Base-by-base conservation (phyloP, 305 asterid genomes). In the Andrographis paniculata region DNA sequence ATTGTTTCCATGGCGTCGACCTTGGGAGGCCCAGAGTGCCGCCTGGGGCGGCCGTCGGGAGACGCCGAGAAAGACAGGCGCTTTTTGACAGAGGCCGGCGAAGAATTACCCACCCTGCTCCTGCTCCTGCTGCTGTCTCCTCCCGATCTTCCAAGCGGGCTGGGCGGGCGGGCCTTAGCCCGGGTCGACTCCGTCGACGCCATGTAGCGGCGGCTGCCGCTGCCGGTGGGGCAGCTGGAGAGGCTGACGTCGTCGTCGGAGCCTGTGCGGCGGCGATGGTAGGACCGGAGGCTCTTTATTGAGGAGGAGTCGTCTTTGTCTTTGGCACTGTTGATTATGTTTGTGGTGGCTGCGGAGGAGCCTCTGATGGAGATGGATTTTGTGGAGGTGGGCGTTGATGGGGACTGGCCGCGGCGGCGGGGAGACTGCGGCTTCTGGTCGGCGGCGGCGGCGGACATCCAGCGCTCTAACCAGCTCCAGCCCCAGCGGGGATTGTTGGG, bases 391-490 rank as follows among this genome's bases (percentile, higher is more conserved):
- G 38, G 38, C 2, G 38, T 1, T 33, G 38, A 33, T 2, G 38
- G 38, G 14, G 38, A 33, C 12, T 33, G 38, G 0, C 38, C 3
- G 14, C 2, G 38, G 38, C n/a, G 2, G 38, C 14, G 14, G 14
- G 38, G 38, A n/a, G 38, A 6, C 12, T 33, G 38, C 13, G 2
- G n/a, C 2, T 33, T n/a, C 12, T 33, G 8, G 38, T 33, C 38
- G 38, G 11, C 13, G 1, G n/a, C 12, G 38, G n/a, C n/a, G 38
- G 14, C 12, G 14, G 92, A 94, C 97, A 84, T 80, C 94, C 94
- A 84, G 50, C 87, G 66, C 50, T 84, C 95, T 59, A 87, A 62
- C 97, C 97, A 87, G 51, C 95, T 87, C 96, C 96, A 87, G 11
- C 97, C 97, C 95, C 95, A 84, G 23, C 68, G 82, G 36, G 92